These are phyloP conservation scores for Candida khao-thaluensis DNA, from an alignment of 805 yeast species.

Conservation along the genomic window DNA sequence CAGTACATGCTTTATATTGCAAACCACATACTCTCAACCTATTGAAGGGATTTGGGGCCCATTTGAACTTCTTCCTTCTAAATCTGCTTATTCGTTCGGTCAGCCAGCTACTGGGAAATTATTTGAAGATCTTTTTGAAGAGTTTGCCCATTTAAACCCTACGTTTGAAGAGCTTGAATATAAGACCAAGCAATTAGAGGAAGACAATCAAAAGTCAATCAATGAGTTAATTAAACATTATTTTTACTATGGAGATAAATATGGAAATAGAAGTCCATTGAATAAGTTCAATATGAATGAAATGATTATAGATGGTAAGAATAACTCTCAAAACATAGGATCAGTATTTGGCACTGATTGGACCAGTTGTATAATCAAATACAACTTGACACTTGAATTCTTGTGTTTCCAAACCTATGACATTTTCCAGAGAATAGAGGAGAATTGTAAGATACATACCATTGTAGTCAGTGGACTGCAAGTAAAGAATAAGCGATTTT, in stretches of 20 bases:
- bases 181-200: conserved; percentile 23
- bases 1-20: conserved; percentile 52
- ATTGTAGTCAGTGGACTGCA: conserved; percentile 55
- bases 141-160: conserved; percentile 15
- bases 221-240: conserved; percentile 31
- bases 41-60: conserved; percentile 63
- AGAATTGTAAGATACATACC: conserved; percentile 19
- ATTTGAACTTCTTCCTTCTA: conserved; percentile 23
- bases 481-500: conserved; percentile 44
- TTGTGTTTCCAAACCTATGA: conserved; percentile 50
- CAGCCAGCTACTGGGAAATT: conserved; percentile 59
- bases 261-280: conserved; percentile 60
- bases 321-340: conserved; percentile 14
- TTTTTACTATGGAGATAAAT: conserved; percentile 54
- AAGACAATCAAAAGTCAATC: conserved; percentile 13
- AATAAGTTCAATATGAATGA: conserved; percentile 51
- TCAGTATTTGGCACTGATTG: conserved; percentile 29
- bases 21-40: conserved; percentile 14
- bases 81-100: conserved; percentile 50
- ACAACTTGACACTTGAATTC: conserved; percentile 49
- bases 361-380: conserved; percentile 38
- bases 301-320: conserved; percentile 46
- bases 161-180: conserved; percentile 20
- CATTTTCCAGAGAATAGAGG: conserved; percentile 24
- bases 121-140: conserved; percentile 45